Evolutionary conservation across 139 green algal species (phyloP).

Genomic region (Ulvella scutata): DNA sequence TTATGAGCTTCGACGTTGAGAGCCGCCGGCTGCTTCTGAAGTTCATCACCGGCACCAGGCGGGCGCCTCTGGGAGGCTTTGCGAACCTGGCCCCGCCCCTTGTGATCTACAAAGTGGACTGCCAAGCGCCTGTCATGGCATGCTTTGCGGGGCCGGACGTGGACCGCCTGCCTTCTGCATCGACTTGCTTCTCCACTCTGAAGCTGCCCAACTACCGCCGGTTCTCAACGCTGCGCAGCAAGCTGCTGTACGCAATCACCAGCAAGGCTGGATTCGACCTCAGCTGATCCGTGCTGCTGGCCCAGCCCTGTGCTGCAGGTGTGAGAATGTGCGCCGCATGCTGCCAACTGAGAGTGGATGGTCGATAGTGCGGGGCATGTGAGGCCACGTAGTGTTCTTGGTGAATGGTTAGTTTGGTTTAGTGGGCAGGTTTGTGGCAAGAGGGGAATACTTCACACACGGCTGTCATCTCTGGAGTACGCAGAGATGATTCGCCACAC

Average conservation of each 20-base stretch:
- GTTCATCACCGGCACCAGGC: slow-evolving; percentile 73
- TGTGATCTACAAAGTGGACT: slow-evolving; percentile 66
- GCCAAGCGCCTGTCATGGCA: slow-evolving; percentile 34
- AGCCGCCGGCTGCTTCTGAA: slow-evolving; percentile 48
- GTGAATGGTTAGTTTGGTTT: too few species aligned
- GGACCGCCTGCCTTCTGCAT: slow-evolving; percentile 78
- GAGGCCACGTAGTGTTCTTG: too few species aligned
- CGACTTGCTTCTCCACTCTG: slow-evolving; percentile 64
- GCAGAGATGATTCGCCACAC: too few species aligned
- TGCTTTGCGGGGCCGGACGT: slow-evolving; percentile 43
- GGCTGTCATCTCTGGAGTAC: too few species aligned
- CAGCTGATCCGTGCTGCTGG: background rate
- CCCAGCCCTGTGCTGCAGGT: too few species aligned
- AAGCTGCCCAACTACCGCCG: slow-evolving; percentile 65
- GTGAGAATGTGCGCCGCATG: too few species aligned
- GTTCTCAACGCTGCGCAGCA: slow-evolving; percentile 43
- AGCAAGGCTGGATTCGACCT: slow-evolving; percentile 78
- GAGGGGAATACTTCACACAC: too few species aligned
- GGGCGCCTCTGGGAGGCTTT: slow-evolving; percentile 82
- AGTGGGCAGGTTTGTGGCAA: too few species aligned
- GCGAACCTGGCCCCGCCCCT: slow-evolving; percentile 67
- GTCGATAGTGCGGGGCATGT: too few species aligned
- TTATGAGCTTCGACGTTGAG: slow-evolving; percentile 24
- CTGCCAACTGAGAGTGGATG: too few species aligned
- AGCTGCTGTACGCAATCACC: slow-evolving; percentile 80